Base-by-base conservation (phyloP, 2,329 filamentous ascomycete genomes). In the Fusarium sterilihyphosum region DNA sequence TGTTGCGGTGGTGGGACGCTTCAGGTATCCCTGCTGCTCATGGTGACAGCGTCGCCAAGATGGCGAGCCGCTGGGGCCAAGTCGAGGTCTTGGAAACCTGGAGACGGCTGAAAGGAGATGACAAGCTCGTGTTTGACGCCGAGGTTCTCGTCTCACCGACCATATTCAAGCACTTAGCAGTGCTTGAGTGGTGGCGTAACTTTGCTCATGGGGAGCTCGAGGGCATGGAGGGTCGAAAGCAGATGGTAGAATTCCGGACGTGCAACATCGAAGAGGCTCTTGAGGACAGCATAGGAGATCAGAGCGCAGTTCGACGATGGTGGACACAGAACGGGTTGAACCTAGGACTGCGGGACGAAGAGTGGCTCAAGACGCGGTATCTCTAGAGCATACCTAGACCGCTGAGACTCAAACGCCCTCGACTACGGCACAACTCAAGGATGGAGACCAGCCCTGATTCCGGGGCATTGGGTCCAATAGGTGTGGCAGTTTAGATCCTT, bases 181-280 rank as follows among this genome's bases (percentile, higher is more conserved):
- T 98, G 29, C 85, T 98, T 13, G 94, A 98, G 81, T 98, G 96
- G 96, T 98, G 96, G 95, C 93, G 93, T 79, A 88, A 87, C 61
- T 93, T 92, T 77, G 88, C 89, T 13, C 84, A 88, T 61, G 86
- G 89, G 56, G 85, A 88, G 77, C 83, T 89, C 38, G 85, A 85
- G 2, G 87, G 85, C 46, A 89, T 86, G 88, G 83, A 86, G 46
- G 88, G 88, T 22, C 83, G 86, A 38, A 85, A 85, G 71, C 87
- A 95, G 76, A 88, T 90, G 60, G 95, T 98, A 33, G 94, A 97
- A 82, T 98, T 98, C 83, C 95, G 96, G 82, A 97, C 94, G 3
- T 98, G 95, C 82, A 95, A 97, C 82, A 96, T 98, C 70, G 95
- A 98, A 81, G 96, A 98, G 83, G 95, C 95, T 2, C 87, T 98